These are phyloP conservation scores for Penicillium ochrochloron DNA, from an alignment of 495 filamentous ascomycete species.

Conservation along the genomic window DNA sequence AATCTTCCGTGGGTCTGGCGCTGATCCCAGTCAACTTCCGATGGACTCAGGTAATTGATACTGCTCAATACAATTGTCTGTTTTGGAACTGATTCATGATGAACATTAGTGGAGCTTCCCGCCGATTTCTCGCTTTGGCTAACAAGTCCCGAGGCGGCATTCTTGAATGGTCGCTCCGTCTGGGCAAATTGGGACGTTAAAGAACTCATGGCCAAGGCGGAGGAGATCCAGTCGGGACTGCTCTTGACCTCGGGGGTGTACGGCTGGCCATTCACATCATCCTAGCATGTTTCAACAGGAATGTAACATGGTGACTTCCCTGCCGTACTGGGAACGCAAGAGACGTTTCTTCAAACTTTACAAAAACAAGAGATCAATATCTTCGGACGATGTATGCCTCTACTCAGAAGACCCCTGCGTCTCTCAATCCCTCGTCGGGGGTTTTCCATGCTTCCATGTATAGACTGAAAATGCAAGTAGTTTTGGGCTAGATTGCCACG, in stretches of 20 bases:
- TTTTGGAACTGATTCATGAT: background rate
- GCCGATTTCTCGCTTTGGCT: constrained; percentile 56
- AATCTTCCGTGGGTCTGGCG: constrained; percentile 33
- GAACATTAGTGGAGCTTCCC: constrained; percentile 41
- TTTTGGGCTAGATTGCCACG: no score
- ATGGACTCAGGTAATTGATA: constrained; percentile 37
- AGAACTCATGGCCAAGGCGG: constrained; percentile 48
- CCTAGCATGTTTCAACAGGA: constrained; percentile 1
- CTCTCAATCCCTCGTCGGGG: background rate
- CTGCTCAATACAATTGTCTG: background rate
- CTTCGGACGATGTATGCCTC: background rate
- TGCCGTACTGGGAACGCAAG: background rate
- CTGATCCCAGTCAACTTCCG: constrained; percentile 24
- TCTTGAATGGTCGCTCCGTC: constrained; percentile 53
- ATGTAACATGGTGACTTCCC: background rate
- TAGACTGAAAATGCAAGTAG: no score
- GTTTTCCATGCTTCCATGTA: no score
- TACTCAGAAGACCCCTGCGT: background rate
- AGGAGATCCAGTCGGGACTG: constrained; percentile 39
- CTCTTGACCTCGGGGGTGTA: constrained; percentile 19
- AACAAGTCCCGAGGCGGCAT: constrained; percentile 49
- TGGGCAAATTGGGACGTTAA: constrained; percentile 61
- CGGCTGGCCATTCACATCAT: constrained; percentile 26
- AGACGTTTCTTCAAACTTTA: background rate
- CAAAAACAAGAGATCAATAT: background rate